Conservation (phyloP, 768 basidiomycete species). For the Boletus tylopilopsis region DNA sequence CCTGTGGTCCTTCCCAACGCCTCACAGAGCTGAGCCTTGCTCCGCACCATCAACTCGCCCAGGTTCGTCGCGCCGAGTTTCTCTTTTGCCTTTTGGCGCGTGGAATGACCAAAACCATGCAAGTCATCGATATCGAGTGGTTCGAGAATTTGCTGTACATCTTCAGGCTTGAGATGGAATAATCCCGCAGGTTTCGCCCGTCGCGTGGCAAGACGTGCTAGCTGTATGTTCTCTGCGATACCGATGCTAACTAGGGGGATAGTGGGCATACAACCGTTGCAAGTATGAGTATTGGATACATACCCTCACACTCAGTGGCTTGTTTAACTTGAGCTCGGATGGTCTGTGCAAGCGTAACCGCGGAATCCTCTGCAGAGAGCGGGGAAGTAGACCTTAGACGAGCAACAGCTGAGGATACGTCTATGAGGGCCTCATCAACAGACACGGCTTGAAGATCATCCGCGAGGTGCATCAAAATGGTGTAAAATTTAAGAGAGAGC, state of each 20-base stretch:
- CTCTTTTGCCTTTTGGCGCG: slow-evolving; percentile 72
- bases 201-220: slow-evolving; percentile 89
- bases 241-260: slow-evolving; percentile 78
- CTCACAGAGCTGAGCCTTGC: slow-evolving; percentile 61
- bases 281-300: neutral
- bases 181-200: slow-evolving; percentile 89
- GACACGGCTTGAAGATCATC: slow-evolving; percentile 95
- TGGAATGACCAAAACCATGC: slow-evolving; percentile 81
- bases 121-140: slow-evolving; percentile 76
- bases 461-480: slow-evolving; percentile 83
- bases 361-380: slow-evolving; percentile 46
- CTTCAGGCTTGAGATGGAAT: slow-evolving; percentile 62
- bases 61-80: slow-evolving; percentile 72
- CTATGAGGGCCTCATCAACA: slow-evolving; percentile 93
- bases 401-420: slow-evolving; percentile 65
- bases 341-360: slow-evolving; percentile 73
- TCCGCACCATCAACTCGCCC: slow-evolving; percentile 62
- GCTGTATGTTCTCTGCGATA: slow-evolving; percentile 85
- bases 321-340: slow-evolving; percentile 74
- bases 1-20: slow-evolving; percentile 79
- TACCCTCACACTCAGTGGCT: slow-evolving; percentile 86
- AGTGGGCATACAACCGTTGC: neutral
- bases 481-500: slow-evolving; percentile 85
- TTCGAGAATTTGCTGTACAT: slow-evolving; percentile 52
- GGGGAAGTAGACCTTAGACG: slow-evolving; percentile 27